Percentiles rank a stretch among this genome's conserved stretches.
Conservation (phyloP, 2,329 filamentous ascomycete species). For the Neocatenulostroma microsporum region DNA sequence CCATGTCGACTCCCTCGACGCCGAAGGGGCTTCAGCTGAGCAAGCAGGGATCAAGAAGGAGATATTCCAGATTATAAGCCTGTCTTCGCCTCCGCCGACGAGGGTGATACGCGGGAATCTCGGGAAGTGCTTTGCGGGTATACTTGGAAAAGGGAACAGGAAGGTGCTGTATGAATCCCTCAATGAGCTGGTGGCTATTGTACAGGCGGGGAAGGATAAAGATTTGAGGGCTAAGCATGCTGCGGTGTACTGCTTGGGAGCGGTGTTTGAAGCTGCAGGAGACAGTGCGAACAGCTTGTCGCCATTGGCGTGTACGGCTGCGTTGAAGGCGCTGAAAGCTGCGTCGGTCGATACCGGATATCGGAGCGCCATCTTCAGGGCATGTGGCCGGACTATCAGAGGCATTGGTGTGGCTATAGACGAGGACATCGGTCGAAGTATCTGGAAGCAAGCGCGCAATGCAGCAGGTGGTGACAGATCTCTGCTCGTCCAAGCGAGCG, state of each 20-base stretch:
- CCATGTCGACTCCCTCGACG: slow-evolving; percentile 65
- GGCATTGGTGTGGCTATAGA: slow-evolving; percentile 74
- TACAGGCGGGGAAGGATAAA: slow-evolving; percentile 71
- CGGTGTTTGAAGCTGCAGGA: slow-evolving; percentile 80
- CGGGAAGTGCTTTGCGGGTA: slow-evolving; percentile 71
- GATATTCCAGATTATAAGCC: slow-evolving; percentile 83
- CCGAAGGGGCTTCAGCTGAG: slow-evolving; percentile 76
- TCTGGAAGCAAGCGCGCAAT: slow-evolving; percentile 85
- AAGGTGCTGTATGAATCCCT: slow-evolving; percentile 92
- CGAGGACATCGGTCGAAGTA: slow-evolving; percentile 72
- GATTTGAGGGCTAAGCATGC: slow-evolving; percentile 78
- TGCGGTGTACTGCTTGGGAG: slow-evolving; percentile 76
- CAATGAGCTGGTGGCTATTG: slow-evolving; percentile 70
- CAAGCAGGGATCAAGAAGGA: slow-evolving; percentile 91
- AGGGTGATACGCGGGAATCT: slow-evolving; percentile 85
- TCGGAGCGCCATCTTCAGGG: slow-evolving; percentile 66
- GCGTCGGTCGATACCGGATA: slow-evolving; percentile 74
- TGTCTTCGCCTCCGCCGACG: slow-evolving; percentile 71
- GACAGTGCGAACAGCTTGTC: slow-evolving; percentile 86
- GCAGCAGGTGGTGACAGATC: slow-evolving; percentile 74
- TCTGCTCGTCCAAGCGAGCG: slow-evolving; percentile 66
- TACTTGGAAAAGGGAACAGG: slow-evolving; percentile 78
- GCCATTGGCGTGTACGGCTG: slow-evolving; percentile 60
- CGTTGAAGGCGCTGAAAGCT: slow-evolving; percentile 73
- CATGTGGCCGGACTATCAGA: slow-evolving; percentile 65